Conservation (phyloP, 1,139 yeast genomes). For the Diutina pseudorugosa region DNA sequence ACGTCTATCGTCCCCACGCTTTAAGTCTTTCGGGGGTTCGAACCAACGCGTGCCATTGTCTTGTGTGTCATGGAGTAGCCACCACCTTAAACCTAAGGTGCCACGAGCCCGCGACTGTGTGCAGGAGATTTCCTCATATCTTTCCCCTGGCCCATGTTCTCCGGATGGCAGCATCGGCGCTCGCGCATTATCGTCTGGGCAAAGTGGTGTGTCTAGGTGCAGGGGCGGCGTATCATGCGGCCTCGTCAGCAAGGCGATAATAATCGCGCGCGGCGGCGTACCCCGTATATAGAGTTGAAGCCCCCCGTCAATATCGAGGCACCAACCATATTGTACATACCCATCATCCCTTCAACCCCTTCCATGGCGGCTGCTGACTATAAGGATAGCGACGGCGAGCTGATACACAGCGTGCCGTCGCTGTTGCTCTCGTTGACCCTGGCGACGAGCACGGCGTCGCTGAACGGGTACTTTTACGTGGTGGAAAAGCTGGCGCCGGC, state of each 20-base stretch:
- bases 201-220: not conserved
- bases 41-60: too few species aligned
- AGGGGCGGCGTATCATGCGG: not conserved
- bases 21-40: too few species aligned
- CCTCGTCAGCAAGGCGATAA: not conserved
- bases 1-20: too few species aligned
- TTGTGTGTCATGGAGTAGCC: too few species aligned
- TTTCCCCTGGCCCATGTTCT: not conserved
- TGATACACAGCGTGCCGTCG: not conserved
- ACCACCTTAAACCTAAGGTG: too few species aligned
- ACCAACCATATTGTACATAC: too few species aligned
- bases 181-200: not conserved
- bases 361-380: not conserved
- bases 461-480: not conserved
- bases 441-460: not conserved
- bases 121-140: not conserved
- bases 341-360: too few species aligned
- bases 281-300: not conserved
- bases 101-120: too few species aligned
- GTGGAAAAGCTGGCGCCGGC: conserved; percentile 3
- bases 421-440: not conserved
- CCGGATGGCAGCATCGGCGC: not conserved
- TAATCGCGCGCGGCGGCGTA: not conserved
- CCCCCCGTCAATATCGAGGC: too few species aligned
- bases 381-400: not conserved